These are phyloP conservation scores for Rhodotorula glutinis DNA, from an alignment of 1,284 basidiomycete genomes.

Conservation along the genomic window DNA sequence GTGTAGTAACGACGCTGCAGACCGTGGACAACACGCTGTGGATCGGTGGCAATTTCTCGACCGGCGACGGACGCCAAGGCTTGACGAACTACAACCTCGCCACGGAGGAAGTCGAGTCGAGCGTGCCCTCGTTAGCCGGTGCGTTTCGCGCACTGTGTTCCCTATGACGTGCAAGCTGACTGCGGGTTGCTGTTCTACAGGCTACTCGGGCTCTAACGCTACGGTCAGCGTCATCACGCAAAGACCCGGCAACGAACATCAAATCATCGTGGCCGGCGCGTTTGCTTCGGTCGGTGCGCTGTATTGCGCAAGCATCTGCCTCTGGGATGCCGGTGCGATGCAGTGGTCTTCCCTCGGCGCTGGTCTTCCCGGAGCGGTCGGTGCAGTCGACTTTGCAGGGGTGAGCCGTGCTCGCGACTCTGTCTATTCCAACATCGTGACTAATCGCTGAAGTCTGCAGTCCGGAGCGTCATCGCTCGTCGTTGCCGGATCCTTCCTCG, in stretches of 20 bases:
- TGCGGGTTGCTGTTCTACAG: neutral
- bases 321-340: constrained; percentile 63
- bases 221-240: constrained; percentile 71
- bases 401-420: constrained; percentile 55
- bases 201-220: constrained; percentile 55
- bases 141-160: neutral
- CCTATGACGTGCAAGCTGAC: neutral
- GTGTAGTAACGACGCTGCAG: constrained; percentile 68
- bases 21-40: constrained; percentile 65
- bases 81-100: constrained; percentile 74
- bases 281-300: constrained; percentile 76
- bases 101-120: constrained; percentile 58
- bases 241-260: constrained; percentile 61
- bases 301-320: constrained; percentile 74
- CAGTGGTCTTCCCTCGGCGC: constrained; percentile 80
- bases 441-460: constrained; percentile 35
- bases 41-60: constrained; percentile 73
- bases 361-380: constrained; percentile 77
- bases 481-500: constrained; percentile 62
- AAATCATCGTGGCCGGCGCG: constrained; percentile 76
- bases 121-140: constrained; percentile 20
- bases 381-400: constrained; percentile 73
- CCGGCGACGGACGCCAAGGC: constrained; percentile 55
- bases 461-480: constrained; percentile 47
- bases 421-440: neutral